Evolutionary conservation across 768 basidiomycete genomes (phyloP).

Genomic region (Serpula lacrymans): DNA sequence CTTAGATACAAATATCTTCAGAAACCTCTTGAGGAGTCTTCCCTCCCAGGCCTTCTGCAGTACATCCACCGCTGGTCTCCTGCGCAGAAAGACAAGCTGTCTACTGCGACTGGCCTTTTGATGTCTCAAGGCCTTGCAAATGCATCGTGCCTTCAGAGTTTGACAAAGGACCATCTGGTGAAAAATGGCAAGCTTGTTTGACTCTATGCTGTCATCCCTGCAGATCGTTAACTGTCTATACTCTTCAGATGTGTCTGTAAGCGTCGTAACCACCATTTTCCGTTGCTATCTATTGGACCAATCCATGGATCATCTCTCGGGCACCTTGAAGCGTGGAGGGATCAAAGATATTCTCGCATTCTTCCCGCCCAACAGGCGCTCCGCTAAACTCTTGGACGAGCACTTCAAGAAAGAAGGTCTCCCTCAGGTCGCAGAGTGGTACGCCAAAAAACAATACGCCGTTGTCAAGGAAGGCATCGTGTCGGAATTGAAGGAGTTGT

Average conservation of each 20-base stretch:
- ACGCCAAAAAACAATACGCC: conserved; percentile 84
- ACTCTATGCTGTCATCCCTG: too few relatives aligned
- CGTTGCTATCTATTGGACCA: conserved; percentile 78
- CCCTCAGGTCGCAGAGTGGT: conserved; percentile 87
- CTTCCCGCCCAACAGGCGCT: conserved; percentile 83
- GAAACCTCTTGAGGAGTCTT: conserved; percentile 85
- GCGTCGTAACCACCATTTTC: conserved; percentile 75
- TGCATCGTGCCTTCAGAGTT: conserved; percentile 71
- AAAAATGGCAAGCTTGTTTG: conserved; percentile 80
- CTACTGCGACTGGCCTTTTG: conserved; percentile 76
- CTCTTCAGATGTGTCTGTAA: conserved; percentile 66
- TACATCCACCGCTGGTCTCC: conserved; percentile 84
- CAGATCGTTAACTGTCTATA: conserved; percentile 7
- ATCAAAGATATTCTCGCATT: conserved; percentile 83
- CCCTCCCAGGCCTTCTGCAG: conserved; percentile 82
- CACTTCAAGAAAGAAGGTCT: conserved; percentile 84
- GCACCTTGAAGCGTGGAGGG: conserved; percentile 77
- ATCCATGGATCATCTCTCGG: conserved; percentile 86
- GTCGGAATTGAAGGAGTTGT: conserved; percentile 64
- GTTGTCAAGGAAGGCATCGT: conserved; percentile 77
- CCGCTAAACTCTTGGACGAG: conserved; percentile 70
- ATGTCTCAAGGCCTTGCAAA: conserved; percentile 81
- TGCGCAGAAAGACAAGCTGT: conserved; percentile 77
- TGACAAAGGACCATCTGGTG: conserved; percentile 92
- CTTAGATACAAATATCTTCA: conserved; percentile 99